These are phyloP conservation scores for Neurospora cerealis DNA, from an alignment of 495 filamentous ascomycete genomes.

Conservation along the genomic window DNA sequence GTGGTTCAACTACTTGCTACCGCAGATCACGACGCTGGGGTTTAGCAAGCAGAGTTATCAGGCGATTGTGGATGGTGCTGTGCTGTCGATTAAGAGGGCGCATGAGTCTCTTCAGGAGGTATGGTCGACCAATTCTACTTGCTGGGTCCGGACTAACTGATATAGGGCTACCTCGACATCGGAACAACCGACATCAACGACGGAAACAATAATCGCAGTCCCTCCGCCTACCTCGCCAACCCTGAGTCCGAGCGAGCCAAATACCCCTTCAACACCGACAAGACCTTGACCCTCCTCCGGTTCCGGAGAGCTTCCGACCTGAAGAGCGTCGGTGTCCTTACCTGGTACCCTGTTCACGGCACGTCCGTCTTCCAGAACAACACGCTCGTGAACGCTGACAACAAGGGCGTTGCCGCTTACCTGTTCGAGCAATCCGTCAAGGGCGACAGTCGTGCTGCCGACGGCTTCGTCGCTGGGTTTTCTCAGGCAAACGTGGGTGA, in stretches of 20 bases:
- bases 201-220: slow-evolving; percentile 80
- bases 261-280: slow-evolving; percentile 69
- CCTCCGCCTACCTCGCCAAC: slow-evolving; percentile 82
- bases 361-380: slow-evolving; percentile 90
- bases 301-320: slow-evolving; percentile 53
- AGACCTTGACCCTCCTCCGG: slow-evolving; percentile 71
- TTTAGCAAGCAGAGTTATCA: slow-evolving; percentile 82
- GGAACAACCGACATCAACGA: slow-evolving; percentile 42
- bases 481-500: slow-evolving; percentile 92
- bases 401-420: slow-evolving; percentile 85
- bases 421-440: slow-evolving; percentile 68
- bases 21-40: slow-evolving; percentile 81
- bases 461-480: slow-evolving; percentile 79
- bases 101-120: slow-evolving; percentile 68
- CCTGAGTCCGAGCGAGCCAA: slow-evolving; percentile 64
- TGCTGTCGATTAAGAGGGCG: slow-evolving; percentile 74
- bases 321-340: slow-evolving; percentile 69
- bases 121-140: neutral
- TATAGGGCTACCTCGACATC: slow-evolving; percentile 36
- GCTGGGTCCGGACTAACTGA: neutral
- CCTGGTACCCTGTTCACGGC: slow-evolving; percentile 89
- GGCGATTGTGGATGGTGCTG: slow-evolving; percentile 78
- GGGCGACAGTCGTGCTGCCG: slow-evolving; percentile 30
- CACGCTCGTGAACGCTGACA: slow-evolving; percentile 86
- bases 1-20: slow-evolving; percentile 93